Conservation (phyloP, 169 alveolate species). For the Cystoisospora suis region DNA sequence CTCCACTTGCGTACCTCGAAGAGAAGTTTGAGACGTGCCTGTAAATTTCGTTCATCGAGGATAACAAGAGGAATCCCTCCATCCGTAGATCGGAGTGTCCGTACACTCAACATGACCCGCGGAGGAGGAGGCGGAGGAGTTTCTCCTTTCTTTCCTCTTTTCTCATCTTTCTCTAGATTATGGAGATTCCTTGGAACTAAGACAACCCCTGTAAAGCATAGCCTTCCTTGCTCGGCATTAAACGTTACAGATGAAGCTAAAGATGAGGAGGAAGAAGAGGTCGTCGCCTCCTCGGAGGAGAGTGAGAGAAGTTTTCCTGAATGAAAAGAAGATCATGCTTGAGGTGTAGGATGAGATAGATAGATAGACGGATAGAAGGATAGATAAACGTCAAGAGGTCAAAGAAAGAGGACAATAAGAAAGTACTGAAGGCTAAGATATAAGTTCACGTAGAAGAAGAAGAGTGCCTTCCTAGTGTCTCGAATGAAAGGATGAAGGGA, state of each 20-base stretch:
- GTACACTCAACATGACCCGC: slow-evolving; percentile 20
- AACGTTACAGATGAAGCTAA: background rate
- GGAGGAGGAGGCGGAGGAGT: background rate
- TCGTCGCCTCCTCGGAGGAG: no score
- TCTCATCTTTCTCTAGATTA: background rate
- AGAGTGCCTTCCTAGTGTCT: no score
- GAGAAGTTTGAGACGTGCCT: background rate
- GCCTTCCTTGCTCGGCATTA: slow-evolving; percentile 6
- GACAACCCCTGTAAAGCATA: slow-evolving; percentile 9
- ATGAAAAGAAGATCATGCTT: no score
- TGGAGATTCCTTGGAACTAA: background rate
- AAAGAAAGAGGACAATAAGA: no score
- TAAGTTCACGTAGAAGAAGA: no score
- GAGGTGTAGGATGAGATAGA: no score
- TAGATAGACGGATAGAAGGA: no score
- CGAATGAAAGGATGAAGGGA: no score
- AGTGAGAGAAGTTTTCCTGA: no score
- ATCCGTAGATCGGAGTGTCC: slow-evolving; percentile 12
- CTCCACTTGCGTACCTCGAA: background rate
- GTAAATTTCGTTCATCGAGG: background rate
- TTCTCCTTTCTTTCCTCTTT: background rate
- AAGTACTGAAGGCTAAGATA: no score
- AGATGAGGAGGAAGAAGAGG: background rate
- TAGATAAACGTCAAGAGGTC: no score
- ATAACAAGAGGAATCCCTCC: background rate